A percentile compares a stretch with the other conserved stretches of the same genome.
phyloP scores from a whole-genome alignment of 2,329 filamentous ascomycete species.

The Monosporascus sp. region DNA sequence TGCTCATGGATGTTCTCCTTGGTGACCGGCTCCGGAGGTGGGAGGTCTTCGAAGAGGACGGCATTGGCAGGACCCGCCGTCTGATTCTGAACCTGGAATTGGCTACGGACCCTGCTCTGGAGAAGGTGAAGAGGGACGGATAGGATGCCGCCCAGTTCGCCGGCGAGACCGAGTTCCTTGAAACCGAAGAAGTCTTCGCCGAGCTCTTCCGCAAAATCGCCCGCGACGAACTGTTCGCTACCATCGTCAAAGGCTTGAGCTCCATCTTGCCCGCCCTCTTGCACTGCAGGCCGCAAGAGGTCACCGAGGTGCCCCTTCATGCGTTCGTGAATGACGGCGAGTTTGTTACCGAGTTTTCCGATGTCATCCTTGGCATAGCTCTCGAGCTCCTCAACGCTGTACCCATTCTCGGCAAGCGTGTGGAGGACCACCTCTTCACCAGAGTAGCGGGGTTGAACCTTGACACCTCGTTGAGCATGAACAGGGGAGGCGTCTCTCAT shows the following conservation, averaged over 20 bases:
- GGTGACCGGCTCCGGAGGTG: conserved; percentile 72
- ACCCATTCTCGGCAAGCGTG: conserved; percentile 76
- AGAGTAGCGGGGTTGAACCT: conserved; percentile 63
- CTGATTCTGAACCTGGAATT: conserved; percentile 71
- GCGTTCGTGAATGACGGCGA: conserved; percentile 82
- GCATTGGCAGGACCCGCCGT: conserved; percentile 54
- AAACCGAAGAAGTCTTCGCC: conserved; percentile 99
- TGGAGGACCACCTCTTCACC: conserved; percentile 85
- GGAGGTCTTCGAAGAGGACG: conserved; percentile 62
- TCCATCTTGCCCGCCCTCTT: conserved; percentile 72
- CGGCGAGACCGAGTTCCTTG: conserved; percentile 87
- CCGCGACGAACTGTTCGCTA: conserved; percentile 92
- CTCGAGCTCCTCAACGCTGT: conserved; percentile 77
- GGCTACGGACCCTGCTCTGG: conserved; percentile 82
- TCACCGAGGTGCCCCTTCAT: conserved; percentile 94
- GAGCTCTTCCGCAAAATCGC: conserved; percentile 95
- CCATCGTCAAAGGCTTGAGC: conserved; percentile 92
- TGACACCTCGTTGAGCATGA: conserved; percentile 34
- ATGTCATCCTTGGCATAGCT: conserved; percentile 88
- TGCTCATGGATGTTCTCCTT: conserved; percentile 71
- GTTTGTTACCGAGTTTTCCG: conserved; percentile 76
- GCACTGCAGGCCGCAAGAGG: conserved; percentile 81
- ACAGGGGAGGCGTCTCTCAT: conserved; percentile 56
- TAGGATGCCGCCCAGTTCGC: conserved; percentile 83
- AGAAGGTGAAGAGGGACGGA: conserved; percentile 91